Conservation (phyloP, 2,329 filamentous ascomycete species). For the Colletotrichum sansevieriae region DNA sequence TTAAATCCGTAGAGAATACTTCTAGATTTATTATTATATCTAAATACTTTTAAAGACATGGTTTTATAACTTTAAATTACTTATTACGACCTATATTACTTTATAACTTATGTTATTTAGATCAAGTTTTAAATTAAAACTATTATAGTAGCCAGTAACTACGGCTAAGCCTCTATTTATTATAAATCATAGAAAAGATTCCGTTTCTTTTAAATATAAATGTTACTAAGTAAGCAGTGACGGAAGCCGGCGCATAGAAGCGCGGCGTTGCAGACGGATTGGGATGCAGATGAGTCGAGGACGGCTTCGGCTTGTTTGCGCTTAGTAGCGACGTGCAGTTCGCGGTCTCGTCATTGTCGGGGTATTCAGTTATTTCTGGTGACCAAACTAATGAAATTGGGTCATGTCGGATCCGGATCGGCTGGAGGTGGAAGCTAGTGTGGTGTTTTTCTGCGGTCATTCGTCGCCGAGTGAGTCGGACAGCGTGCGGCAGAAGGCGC, state of each 20-base stretch:
- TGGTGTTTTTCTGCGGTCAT: background rate
- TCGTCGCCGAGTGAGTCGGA: background rate
- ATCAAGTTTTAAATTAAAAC: no score
- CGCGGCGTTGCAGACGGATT: slow-evolving; percentile 29
- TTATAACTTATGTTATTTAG: no score
- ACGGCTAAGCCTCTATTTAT: no score
- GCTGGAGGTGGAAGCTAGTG: slow-evolving; percentile 6
- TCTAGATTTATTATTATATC: no score
- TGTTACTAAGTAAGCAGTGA: slow-evolving; percentile 19
- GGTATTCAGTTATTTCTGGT: background rate
- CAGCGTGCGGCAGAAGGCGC: background rate
- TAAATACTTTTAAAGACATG: no score
- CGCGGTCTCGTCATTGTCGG: background rate
- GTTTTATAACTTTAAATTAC: no score
- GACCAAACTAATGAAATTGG: slow-evolving; percentile 16
- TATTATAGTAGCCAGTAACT: no score
- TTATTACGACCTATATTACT: no score
- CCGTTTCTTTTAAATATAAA: no score
- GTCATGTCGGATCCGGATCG: slow-evolving; percentile 32
- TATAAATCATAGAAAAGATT: no score
- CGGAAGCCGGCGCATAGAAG: slow-evolving; percentile 22
- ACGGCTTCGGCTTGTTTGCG: slow-evolving; percentile 17
- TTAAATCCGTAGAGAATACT: no score
- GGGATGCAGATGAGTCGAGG: slow-evolving; percentile 17
- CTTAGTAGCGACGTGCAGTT: slow-evolving; percentile 10